Conservation (phyloP, 2,329 filamentous ascomycete genomes). For the Diaporthe batatas region DNA sequence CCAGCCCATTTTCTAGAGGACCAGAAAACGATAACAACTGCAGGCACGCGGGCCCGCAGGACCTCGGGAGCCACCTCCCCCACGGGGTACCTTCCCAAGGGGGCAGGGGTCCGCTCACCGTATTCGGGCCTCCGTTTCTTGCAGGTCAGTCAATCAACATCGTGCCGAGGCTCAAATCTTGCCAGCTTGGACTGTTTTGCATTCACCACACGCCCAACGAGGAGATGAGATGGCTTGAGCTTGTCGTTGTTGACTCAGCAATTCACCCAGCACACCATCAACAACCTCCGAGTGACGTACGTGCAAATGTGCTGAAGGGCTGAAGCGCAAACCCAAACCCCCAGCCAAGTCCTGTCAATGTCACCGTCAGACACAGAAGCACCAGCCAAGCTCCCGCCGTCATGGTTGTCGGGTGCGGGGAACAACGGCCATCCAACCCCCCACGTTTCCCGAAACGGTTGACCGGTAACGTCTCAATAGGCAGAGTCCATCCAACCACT, state of each 20-base stretch:
- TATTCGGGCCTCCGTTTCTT: not conserved
- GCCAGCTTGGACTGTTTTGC: conserved; percentile 2
- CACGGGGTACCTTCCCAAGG: not conserved
- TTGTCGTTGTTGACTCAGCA: not conserved
- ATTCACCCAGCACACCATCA: not conserved
- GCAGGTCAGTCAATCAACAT: not conserved
- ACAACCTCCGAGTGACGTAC: not conserved
- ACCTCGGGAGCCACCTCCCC: not conserved
- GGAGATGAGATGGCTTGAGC: not conserved
- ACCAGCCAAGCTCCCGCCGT: conserved; percentile 3
- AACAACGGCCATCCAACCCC: not conserved
- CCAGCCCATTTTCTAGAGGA: not conserved
- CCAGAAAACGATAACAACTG: conserved; percentile 5
- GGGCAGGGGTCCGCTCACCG: not conserved
- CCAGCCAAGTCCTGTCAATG: conserved; percentile 13
- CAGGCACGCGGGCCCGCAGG: not conserved
- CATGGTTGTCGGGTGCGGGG: conserved; percentile 4
- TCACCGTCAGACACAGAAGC: not conserved
- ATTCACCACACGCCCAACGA: not conserved
- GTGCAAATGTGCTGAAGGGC: too few species aligned
- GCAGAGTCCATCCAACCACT: too few species aligned
- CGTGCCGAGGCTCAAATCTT: not conserved
- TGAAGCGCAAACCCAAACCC: conserved; percentile 5
- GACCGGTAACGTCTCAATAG: not conserved
- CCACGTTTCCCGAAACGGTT: not conserved